Conservation (phyloP, 2,329 filamentous ascomycete genomes). For the Dactylellina drechsleri region DNA sequence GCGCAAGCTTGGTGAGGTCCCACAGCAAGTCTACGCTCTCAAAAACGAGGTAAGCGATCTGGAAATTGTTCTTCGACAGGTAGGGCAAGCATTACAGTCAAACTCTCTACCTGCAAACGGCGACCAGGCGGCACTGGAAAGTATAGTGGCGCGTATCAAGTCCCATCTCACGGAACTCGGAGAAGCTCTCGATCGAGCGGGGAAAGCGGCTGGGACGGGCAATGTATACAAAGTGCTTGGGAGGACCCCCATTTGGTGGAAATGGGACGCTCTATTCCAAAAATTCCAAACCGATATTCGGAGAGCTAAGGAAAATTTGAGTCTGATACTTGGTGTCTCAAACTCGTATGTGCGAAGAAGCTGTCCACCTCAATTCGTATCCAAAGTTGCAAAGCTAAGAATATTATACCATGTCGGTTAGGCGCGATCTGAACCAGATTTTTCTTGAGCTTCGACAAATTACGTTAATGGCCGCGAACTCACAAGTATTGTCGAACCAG, state of each 20-base stretch:
- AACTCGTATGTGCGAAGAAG: neutral
- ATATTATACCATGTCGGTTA: neutral
- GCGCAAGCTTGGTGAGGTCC: constrained; percentile 17
- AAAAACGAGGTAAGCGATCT: constrained; percentile 26
- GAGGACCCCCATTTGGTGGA: constrained; percentile 16
- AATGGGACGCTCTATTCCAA: constrained; percentile 8
- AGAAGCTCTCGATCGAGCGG: constrained; percentile 11
- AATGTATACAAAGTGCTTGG: constrained; percentile 14
- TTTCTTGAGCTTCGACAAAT: constrained; percentile 20
- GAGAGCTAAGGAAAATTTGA: constrained; percentile 1
- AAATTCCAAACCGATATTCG: constrained; percentile 19
- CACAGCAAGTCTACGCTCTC: constrained; percentile 21
- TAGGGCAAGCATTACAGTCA: constrained; percentile 14
- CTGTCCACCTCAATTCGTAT: neutral
- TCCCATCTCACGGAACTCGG: neutral
- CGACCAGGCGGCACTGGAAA: neutral
- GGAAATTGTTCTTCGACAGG: constrained; percentile 9
- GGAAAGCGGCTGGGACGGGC: neutral
- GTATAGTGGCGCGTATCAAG: constrained; percentile 3
- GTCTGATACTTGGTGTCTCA: constrained; percentile 3
- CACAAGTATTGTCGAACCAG: neutral
- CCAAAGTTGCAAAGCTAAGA: neutral
- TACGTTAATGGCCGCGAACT: constrained; percentile 10
- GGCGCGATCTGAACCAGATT: constrained; percentile 18
- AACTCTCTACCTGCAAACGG: neutral